Base-by-base conservation (phyloP, 2,329 filamentous ascomycete species). In the Diaporthe citrichinensis region DNA sequence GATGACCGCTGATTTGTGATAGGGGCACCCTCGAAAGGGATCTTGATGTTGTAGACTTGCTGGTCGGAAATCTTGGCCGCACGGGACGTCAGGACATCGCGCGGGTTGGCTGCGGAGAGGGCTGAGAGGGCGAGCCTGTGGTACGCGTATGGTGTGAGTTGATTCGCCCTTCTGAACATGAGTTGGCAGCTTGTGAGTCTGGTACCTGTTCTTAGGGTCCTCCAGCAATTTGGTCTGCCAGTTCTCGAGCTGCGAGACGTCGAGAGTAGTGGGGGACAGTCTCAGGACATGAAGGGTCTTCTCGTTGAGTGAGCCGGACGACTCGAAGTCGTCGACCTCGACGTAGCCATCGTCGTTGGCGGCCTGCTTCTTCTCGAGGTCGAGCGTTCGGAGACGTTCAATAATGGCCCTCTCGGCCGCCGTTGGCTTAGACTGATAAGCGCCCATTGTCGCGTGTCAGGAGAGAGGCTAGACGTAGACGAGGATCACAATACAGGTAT, bases 1-100 rank as follows among this genome's bases (percentile, higher is more conserved):
- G 93, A 95, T 10, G 90, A 90, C 46, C 93, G 89, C 85, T 98
- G 95, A 83, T 97, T 96, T 0, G 95, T 97, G 77, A 98, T 93
- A 0, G 95, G 95, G 0, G 88, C 89, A 67, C 95, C 95, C 83
- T 98, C 95, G 73, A 94, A 89, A 0, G 95, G 94, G 76, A 98
- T 95, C 83, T 92, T 92, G 82, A 95, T 85, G 81, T 96, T 97
- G 91, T 95, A 98, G 77, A 94, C 89, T 74, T 98, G 95, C 73
- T 91, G 93, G 82, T 97, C 93, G 55, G 89, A 85, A 76, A 95
- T 90, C 73, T 90, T 85, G 39, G 92, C 87, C 0, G 90, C 85
- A 12, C 90, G 90, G 55, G 92, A 93, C 72, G 90, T 88, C 58
- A 98, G 88, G 59, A 95, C 88, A 15, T 90, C 84, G 74, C 89